A percentile compares a stretch with the other conserved stretches of the same genome.
Evolutionary conservation across 441 rosid genomes (phyloP).

Genomic region (Omphalea diandra): DNA sequence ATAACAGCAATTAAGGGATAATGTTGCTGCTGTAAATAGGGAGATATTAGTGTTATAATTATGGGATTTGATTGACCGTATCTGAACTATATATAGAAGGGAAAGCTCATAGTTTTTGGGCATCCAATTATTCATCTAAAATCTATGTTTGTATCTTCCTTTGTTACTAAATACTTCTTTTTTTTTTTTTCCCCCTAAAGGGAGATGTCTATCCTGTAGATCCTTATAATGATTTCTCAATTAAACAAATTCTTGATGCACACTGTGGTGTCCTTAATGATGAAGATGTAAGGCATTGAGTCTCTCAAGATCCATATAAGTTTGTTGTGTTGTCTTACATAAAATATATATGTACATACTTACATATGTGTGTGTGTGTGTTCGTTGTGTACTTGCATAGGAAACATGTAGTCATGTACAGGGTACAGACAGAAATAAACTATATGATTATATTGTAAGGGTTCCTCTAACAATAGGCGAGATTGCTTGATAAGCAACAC

Average conservation of each 20-base stretch:
- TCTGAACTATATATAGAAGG: no score
- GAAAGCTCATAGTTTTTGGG: no score
- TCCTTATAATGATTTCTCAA: conserved; percentile 39
- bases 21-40: no score
- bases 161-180: background rate
- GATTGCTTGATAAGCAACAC: background rate
- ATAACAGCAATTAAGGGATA: no score
- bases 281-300: conserved; percentile 57
- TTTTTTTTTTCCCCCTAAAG: conserved; percentile 31
- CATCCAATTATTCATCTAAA: no score
- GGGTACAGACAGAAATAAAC: no score
- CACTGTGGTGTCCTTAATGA: conserved; percentile 87
- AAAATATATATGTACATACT: background rate
- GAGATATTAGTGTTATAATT: no score
- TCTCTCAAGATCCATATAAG: conserved; percentile 1
- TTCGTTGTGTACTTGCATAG: no score
- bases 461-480: background rate
- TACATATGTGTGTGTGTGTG: no score
- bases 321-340: background rate
- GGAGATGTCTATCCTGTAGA: conserved; percentile 93
- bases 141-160: no score
- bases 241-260: conserved; percentile 78
- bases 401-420: no score
- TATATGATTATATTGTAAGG: background rate
- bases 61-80: no score